Conservation (phyloP, 371 early-diverging fungal species). For the Mortierella sp. region DNA sequence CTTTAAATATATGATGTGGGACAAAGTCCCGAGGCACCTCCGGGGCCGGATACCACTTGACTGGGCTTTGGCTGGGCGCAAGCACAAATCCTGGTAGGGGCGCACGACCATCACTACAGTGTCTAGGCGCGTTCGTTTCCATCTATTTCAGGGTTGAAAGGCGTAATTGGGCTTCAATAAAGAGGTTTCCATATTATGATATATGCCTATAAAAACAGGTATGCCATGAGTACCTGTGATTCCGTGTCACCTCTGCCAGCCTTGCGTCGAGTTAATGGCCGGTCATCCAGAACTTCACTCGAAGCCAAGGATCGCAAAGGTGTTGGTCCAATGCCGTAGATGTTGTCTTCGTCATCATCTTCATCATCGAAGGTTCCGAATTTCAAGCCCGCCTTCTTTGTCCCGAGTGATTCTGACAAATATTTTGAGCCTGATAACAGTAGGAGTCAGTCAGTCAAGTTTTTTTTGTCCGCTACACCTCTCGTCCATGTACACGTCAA, state of each 20-base stretch:
- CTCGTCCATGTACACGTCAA: no score
- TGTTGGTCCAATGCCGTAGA: constrained; percentile 51
- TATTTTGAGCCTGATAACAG: constrained; percentile 25
- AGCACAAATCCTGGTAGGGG: constrained; percentile 71
- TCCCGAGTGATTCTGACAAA: constrained; percentile 7
- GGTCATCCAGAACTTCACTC: constrained; percentile 7
- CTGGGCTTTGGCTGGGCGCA: constrained; percentile 56
- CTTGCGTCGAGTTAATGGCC: constrained; percentile 6
- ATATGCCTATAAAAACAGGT: not conserved
- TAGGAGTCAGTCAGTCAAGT: not conserved
- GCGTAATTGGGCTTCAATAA: no score
- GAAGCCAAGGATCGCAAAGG: not conserved
- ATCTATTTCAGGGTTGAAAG: constrained; percentile 1
- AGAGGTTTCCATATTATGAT: no score
- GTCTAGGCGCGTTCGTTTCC: constrained; percentile 2
- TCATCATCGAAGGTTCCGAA: constrained; percentile 65
- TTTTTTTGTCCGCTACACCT: not conserved
- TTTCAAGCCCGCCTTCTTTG: constrained; percentile 9
- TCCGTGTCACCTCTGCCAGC: not conserved
- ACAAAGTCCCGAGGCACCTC: constrained; percentile 66
- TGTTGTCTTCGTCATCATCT: constrained; percentile 63
- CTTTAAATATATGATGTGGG: constrained; percentile 58
- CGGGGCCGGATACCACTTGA: constrained; percentile 72
- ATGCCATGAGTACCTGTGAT: constrained; percentile 1
- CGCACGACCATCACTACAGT: constrained; percentile 67